Percentiles rank a stretch among this genome's conserved stretches.
Conservation (phyloP, 352 stramenopile species). For the Phytopythium montanum region DNA sequence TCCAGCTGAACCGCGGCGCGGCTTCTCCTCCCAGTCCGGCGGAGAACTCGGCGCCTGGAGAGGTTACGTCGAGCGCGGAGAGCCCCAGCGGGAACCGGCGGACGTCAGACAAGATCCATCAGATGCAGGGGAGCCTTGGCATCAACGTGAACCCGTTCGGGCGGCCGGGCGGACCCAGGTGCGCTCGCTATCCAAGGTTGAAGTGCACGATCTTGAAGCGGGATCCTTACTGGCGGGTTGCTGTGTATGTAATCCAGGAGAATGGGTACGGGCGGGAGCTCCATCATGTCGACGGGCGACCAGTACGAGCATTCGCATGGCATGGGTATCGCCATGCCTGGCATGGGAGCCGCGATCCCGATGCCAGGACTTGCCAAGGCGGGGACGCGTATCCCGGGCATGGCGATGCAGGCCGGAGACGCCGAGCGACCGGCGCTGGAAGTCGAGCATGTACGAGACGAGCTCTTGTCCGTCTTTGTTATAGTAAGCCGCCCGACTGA, state of each 20-base stretch:
- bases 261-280: constrained; percentile 21
- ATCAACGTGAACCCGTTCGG: constrained; percentile 85
- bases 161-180: constrained; percentile 31
- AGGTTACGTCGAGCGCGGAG: constrained; percentile 11
- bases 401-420: constrained; percentile 30
- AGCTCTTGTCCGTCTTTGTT: not conserved
- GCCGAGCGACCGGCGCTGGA: constrained; percentile 19
- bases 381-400: constrained; percentile 62
- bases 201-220: not conserved
- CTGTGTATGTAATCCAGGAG: not conserved
- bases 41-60: not conserved
- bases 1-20: constrained; percentile 21
- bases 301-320: constrained; percentile 68
- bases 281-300: constrained; percentile 84
- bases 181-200: not conserved
- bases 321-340: constrained; percentile 76
- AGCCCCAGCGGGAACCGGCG: constrained; percentile 16
- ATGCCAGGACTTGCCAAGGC: constrained; percentile 79
- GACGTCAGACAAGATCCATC: constrained; percentile 59
- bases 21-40: constrained; percentile 4
- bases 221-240: not conserved
- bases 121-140: constrained; percentile 75
- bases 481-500: not conserved
- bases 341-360: constrained; percentile 75
- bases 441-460: constrained; percentile 46